A percentile compares a stretch with the other conserved stretches of the same genome.
Conservation (phyloP, 257 asterid genomes). For the Solanum verrucosum region DNA sequence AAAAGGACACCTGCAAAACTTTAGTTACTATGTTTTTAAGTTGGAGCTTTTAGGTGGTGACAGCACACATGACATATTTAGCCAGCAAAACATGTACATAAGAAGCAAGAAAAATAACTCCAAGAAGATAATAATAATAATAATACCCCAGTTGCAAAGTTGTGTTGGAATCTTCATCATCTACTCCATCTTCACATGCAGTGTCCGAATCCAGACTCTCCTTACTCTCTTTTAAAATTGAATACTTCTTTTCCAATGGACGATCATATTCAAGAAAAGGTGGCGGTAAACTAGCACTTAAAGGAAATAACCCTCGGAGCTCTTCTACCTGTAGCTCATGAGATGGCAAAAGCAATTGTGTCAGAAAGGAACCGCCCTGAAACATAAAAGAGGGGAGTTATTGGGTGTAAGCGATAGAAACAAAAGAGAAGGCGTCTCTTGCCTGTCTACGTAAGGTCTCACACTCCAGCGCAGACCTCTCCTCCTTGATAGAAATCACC, state of each 20-base stretch:
- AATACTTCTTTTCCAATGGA: constrained; percentile 2
- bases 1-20: background rate
- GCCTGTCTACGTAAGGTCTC: constrained; percentile 41
- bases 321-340: constrained; percentile 32
- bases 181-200: constrained; percentile 22
- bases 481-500: constrained; percentile 32
- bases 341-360: background rate
- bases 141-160: constrained; percentile 45
- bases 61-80: background rate
- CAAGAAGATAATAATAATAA: background rate
- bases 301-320: constrained; percentile 16
- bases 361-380: background rate
- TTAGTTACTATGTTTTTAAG: background rate
- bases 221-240: constrained; percentile 16
- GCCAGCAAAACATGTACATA: background rate
- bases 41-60: background rate
- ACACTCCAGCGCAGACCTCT: constrained; percentile 39
- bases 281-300: constrained; percentile 8
- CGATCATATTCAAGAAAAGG: constrained; percentile 22
- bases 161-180: constrained; percentile 49
- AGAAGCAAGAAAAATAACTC: background rate
- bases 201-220: constrained; percentile 38
- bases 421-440: constrained; percentile 7
- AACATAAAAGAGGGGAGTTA: background rate
- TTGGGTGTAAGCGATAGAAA: background rate